Percentiles rank a stretch among this genome's conserved stretches.
Conservation (phyloP, 208 protist species). For the Leishmania aethiopica region DNA sequence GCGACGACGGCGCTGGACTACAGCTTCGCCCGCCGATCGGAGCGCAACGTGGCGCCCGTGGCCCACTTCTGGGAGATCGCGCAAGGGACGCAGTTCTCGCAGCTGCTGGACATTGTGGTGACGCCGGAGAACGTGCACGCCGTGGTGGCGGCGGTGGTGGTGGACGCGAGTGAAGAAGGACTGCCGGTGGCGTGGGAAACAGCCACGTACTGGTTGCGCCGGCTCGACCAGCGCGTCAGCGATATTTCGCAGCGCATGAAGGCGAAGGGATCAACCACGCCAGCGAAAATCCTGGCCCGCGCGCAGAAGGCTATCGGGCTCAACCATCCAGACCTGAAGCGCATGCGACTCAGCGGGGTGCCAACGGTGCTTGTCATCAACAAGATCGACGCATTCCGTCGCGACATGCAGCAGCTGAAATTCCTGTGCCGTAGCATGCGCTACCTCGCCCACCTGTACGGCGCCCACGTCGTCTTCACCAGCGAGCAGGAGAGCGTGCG, state of each 20-base stretch:
- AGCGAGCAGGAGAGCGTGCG: slow-evolving; percentile 63
- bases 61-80: slow-evolving; percentile 93
- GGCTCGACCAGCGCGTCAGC: slow-evolving; percentile 66
- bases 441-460: slow-evolving; percentile 85
- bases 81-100: slow-evolving; percentile 76
- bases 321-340: slow-evolving; percentile 73
- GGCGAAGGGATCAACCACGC: slow-evolving; percentile 75
- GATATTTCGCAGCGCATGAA: slow-evolving; percentile 80
- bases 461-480: slow-evolving; percentile 76
- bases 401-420: slow-evolving; percentile 64
- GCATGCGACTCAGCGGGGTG: slow-evolving; percentile 79
- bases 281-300: slow-evolving; percentile 73
- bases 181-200: slow-evolving; percentile 70
- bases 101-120: slow-evolving; percentile 88
- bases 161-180: slow-evolving; percentile 59
- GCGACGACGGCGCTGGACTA: slow-evolving; percentile 92
- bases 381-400: slow-evolving; percentile 79
- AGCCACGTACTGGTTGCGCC: slow-evolving; percentile 73
- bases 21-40: slow-evolving; percentile 73
- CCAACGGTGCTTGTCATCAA: slow-evolving; percentile 88
- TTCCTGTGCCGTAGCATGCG: slow-evolving; percentile 68
- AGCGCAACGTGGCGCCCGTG: slow-evolving; percentile 78
- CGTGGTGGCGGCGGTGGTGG: slow-evolving; percentile 72
- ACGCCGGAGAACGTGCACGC: slow-evolving; percentile 88
- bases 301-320: slow-evolving; percentile 65